These are phyloP conservation scores for Ceratobasidium theobromae DNA, from an alignment of 1,284 basidiomycete genomes.

Conservation along the genomic window DNA sequence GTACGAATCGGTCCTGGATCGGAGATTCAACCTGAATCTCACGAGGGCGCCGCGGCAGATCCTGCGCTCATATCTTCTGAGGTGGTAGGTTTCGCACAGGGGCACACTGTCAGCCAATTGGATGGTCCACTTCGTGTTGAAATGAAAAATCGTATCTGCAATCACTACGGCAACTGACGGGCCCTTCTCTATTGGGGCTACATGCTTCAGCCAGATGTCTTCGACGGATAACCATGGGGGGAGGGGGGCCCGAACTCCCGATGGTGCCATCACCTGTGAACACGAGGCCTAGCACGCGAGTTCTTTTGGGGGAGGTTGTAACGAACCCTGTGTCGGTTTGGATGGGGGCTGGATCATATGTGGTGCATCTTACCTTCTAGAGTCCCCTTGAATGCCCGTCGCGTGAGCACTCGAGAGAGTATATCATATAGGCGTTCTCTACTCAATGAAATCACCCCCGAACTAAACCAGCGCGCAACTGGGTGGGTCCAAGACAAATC, in stretches of 20 bases:
- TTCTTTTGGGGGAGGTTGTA: conserved; percentile 21
- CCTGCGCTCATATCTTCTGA: no score
- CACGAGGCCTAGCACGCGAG: conserved; percentile 19
- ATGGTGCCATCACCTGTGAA: conserved; percentile 1
- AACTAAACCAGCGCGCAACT: no score
- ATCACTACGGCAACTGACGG: not conserved
- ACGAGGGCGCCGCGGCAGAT: not conserved
- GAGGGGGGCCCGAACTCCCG: not conserved
- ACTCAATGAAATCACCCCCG: not conserved
- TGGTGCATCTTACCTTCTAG: not conserved
- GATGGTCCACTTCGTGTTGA: no score
- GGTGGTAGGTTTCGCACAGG: no score
- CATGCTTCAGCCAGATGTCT: no score
- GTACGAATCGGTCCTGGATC: no score
- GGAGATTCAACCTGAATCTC: not conserved
- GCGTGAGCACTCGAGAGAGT: not conserved
- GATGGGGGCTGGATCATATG: not conserved
- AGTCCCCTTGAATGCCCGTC: not conserved
- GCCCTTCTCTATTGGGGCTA: not conserved
- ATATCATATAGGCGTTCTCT: not conserved
- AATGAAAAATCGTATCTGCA: no score
- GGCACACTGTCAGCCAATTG: no score
- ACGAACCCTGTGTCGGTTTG: conserved; percentile 4
- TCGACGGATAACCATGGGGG: no score
- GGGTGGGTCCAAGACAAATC: no score